These are phyloP conservation scores for Ceratocystis variospora DNA, from an alignment of 2,329 filamentous ascomycete species.

Conservation along the genomic window DNA sequence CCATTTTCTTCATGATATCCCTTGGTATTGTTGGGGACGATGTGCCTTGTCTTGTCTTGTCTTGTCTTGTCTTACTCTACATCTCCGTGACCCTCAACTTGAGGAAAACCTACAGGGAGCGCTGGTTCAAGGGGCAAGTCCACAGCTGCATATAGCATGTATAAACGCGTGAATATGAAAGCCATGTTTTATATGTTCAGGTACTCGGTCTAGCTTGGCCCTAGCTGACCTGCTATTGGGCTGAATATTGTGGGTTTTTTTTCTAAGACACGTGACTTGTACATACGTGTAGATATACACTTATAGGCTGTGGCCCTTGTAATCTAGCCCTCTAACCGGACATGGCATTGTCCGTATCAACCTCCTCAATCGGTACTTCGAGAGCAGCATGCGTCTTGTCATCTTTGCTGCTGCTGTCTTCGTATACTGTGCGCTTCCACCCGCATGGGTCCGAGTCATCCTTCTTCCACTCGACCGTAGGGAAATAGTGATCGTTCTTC, in stretches of 20 bases:
- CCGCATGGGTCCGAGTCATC: conserved; percentile 44
- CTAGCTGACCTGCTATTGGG: too few species aligned
- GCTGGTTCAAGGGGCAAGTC: too few species aligned
- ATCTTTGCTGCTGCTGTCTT: conserved; percentile 7
- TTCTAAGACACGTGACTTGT: too few species aligned
- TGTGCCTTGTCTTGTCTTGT: neutral
- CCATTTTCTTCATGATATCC: neutral
- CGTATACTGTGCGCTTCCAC: conserved; percentile 44
- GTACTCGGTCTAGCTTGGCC: too few species aligned
- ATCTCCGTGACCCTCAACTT: neutral
- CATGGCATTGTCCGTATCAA: conserved; percentile 10
- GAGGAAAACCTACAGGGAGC: neutral
- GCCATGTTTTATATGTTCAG: too few species aligned
- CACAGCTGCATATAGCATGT: too few species aligned
- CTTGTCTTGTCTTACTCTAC: neutral
- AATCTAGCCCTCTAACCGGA: neutral
- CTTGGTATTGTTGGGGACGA: neutral
- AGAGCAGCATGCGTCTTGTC: conserved; percentile 6
- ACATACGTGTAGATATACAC: too few species aligned
- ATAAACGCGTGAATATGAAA: too few species aligned
- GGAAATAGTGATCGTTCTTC: conserved; percentile 96
- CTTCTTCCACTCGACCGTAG: conserved; percentile 56
- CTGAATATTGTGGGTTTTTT: too few species aligned
- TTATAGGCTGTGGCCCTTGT: neutral
- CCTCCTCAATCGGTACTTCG: neutral